Evolutionary conservation across 768 basidiomycete genomes (phyloP), one percentile per base, ranked within the genome.

Genomic region (Suillus weaverae): DNA sequence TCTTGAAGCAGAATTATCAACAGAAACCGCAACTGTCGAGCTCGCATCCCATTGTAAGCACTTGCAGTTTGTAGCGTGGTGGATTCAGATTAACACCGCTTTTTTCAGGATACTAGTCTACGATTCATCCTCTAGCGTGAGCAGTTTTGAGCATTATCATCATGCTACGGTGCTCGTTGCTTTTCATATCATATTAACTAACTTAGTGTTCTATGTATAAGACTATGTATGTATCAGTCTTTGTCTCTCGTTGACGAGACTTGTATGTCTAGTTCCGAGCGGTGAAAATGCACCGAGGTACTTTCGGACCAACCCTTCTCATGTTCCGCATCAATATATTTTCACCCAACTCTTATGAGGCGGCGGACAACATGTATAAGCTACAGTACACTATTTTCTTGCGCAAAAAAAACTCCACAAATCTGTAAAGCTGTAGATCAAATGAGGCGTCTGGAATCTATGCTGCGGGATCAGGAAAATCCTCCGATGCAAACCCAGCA

Each of bases 21-120:
- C 90, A 92, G 81, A 89, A 84, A 66, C 88, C 89, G 4, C 91
- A 91, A 72, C 72, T 92, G 14, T 88, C 89, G 8, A 89, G 87
- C 66, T 90, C 90, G 9, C 90, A 92, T 70, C 84, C 78, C 16
- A 87, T 91, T 61, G 90, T 84, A 39, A 60, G 80, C 67, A 36
- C 20, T 18, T 30, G 20, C 5, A 9, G n/a, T 43, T n/a, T 36
- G 20, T 26, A 62, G 62, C 32, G 30, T 16, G 18, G 13, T 14
- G 6, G 32, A 64, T 57, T 18, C 7, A 30, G 20, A 32, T 62
- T 41, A 33, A 61, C 60, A 3, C 11, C 1, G 20, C 41, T 60
- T 62, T 39, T 38, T 5, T 35, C 62, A 76, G 74, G 71, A 78
- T 41, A 77, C 73, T 16, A 62, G 16, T 36, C 61, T 73, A 62